phyloP scores from a whole-genome alignment of 2,329 filamentous ascomycete species.

The Fusarium decemcellulare region DNA sequence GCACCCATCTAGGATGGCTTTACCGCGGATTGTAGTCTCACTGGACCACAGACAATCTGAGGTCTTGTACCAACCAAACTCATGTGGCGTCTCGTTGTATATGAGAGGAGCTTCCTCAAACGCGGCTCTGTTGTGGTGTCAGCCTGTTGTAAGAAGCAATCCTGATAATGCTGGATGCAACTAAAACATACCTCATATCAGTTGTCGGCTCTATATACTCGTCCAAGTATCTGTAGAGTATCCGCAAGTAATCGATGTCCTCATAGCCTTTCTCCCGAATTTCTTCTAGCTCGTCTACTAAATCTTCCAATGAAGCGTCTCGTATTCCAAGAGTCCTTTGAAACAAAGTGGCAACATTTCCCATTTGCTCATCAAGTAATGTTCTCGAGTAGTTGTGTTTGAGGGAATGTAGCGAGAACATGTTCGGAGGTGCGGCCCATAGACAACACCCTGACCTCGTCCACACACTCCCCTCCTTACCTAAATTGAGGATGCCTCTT shows the following conservation, averaged over 20 bases:
- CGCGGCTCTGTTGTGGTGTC: conserved; percentile 10
- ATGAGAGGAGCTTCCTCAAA: conserved; percentile 26
- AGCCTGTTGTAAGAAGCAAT: not conserved
- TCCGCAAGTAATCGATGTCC: not conserved
- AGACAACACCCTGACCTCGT: too few relatives aligned
- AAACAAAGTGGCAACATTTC: conserved; percentile 15
- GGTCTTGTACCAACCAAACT: conserved; percentile 16
- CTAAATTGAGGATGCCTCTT: not conserved
- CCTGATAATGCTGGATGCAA: too few relatives aligned
- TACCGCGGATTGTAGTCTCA: conserved; percentile 20
- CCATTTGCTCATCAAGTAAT: conserved; percentile 12
- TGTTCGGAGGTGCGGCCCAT: too few relatives aligned
- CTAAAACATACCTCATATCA: conserved; percentile 6
- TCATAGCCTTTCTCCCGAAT: not conserved
- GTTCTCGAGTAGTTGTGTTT: not conserved
- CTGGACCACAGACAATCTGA: conserved; percentile 40
- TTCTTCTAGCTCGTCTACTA: not conserved
- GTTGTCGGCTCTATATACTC: not conserved
- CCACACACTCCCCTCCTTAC: not conserved
- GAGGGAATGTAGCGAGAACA: too few relatives aligned
- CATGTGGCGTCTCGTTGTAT: not conserved
- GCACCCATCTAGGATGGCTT: conserved; percentile 16
- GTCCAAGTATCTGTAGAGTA: conserved; percentile 28
- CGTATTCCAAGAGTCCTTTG: conserved; percentile 5
- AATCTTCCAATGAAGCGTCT: not conserved